Percentiles rank a stretch among this genome's conserved stretches.
Evolutionary conservation across 1,284 basidiomycete species (phyloP).

Genomic region (Fomes fomentarius): DNA sequence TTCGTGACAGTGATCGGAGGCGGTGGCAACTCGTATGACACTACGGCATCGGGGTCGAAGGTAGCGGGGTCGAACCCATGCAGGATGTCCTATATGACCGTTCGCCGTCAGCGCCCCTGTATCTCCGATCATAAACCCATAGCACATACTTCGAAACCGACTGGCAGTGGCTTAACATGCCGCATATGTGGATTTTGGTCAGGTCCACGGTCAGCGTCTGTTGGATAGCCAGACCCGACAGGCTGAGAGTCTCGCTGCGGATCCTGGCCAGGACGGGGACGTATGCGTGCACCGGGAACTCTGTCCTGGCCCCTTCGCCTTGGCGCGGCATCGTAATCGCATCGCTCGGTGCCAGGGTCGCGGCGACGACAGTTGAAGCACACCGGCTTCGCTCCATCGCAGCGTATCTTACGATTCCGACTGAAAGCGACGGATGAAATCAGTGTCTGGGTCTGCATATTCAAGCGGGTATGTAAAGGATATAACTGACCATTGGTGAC

Average conservation of each 20-base stretch:
- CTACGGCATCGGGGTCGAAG: conserved; percentile 2
- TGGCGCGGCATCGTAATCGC: conserved; percentile 65
- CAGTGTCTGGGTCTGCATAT: too few species aligned
- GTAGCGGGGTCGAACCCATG: conserved; percentile 14
- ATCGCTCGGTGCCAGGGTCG: conserved; percentile 24
- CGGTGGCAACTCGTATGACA: not conserved
- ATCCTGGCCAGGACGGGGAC: not conserved
- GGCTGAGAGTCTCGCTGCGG: not conserved
- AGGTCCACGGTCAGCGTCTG: not conserved
- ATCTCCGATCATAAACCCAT: not conserved
- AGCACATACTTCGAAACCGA: not conserved
- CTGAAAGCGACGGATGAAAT: conserved; percentile 40
- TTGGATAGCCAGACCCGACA: not conserved
- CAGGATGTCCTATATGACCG: not conserved
- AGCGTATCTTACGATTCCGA: conserved; percentile 76
- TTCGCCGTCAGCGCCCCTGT: too few species aligned
- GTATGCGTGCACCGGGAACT: conserved; percentile 7
- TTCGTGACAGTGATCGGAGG: not conserved
- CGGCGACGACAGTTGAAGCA: conserved; percentile 70
- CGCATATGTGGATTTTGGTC: not conserved
- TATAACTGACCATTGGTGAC: conserved; percentile 11
- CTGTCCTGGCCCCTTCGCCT: conserved; percentile 79
- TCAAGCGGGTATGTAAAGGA: too few species aligned
- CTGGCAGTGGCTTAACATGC: not conserved
- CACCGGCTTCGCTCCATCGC: conserved; percentile 73